Percentiles rank a stretch among this genome's conserved stretches.
These are phyloP conservation scores for Eudorina sp. DNA, from an alignment of 139 green algal species.

Conservation along the genomic window DNA sequence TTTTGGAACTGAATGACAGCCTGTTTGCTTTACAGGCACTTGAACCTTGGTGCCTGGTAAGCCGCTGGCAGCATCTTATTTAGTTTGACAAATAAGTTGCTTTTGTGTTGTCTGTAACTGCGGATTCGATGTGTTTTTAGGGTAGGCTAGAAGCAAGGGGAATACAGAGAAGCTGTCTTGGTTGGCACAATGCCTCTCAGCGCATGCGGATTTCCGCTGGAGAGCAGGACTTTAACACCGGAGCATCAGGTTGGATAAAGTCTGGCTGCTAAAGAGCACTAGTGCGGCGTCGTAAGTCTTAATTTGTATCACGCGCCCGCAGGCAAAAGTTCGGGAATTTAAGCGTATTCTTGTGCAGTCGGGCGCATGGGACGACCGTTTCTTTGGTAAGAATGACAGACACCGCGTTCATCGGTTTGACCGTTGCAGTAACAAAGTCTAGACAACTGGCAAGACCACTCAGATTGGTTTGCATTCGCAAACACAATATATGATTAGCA, in stretches of 20 bases:
- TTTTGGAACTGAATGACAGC: no score
- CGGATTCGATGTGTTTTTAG: no score
- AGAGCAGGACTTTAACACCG: neutral
- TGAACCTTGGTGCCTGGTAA: no score
- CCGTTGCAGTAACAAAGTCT: neutral
- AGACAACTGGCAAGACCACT: no score
- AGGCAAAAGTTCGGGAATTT: neutral
- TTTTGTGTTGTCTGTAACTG: no score
- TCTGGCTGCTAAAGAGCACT: neutral
- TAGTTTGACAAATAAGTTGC: no score
- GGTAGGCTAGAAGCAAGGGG: no score
- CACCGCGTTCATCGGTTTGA: constrained; percentile 6
- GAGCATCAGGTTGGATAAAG: constrained; percentile 6
- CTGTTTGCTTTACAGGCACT: no score
- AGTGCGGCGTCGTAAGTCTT: neutral
- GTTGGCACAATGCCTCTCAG: constrained; percentile 5
- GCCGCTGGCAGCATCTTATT: no score
- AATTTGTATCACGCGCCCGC: neutral
- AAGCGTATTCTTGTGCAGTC: neutral
- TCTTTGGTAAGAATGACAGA: constrained; percentile 8
- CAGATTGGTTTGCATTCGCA: no score
- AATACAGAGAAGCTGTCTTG: no score
- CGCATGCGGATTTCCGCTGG: neutral
- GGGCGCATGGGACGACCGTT: neutral
- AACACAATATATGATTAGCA: no score